These are phyloP conservation scores for Panicum hallii DNA, from an alignment of 202 grass and related monocot species.

Conservation along the genomic window DNA sequence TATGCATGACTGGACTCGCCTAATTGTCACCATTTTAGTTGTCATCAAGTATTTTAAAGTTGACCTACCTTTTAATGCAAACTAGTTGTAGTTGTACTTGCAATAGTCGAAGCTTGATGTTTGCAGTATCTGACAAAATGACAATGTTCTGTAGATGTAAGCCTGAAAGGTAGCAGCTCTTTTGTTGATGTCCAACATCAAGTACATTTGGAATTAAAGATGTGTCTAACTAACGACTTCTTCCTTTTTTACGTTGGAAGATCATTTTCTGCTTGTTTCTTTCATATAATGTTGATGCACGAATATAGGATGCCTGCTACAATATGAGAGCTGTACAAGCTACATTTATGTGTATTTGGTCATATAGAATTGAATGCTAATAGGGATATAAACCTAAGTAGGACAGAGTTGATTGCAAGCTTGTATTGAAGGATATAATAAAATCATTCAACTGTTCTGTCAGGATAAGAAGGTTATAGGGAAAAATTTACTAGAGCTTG, in stretches of 20 bases:
- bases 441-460: conserved; percentile 17
- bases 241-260: conserved; percentile 14
- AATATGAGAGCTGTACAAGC: background rate
- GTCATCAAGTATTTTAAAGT: background rate
- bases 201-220: conserved; percentile 4
- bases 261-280: background rate
- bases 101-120: background rate
- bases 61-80: background rate
- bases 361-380: conserved; percentile 2
- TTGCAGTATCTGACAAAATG: conserved; percentile 14
- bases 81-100: conserved; percentile 21
- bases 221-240: background rate
- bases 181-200: background rate
- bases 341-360: background rate
- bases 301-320: background rate
- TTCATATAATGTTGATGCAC: background rate
- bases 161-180: background rate
- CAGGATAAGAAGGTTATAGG: background rate
- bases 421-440: background rate
- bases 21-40: background rate
- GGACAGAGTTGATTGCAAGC: background rate
- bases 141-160: background rate
- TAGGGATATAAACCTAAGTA: background rate
- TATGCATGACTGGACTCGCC: conserved; percentile 19
- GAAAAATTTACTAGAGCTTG: background rate